Base-by-base conservation (phyloP, 2,329 filamentous ascomycete genomes). In the Fusarium acutatum region DNA sequence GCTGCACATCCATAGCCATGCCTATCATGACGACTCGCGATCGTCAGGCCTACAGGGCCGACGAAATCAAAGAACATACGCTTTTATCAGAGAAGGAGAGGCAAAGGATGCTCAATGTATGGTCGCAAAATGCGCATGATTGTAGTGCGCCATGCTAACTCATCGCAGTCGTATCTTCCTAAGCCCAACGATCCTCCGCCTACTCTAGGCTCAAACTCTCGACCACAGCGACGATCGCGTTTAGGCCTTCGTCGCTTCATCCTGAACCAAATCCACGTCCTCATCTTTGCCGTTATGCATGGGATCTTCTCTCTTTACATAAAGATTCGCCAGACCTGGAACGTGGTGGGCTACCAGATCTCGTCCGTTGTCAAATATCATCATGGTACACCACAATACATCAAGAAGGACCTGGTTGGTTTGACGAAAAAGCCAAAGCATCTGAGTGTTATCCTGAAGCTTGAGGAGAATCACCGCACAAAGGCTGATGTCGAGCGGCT, bases 331-430 rank as follows among this genome's bases (percentile, higher is more conserved):
- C 91, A 94, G 80, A 90, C 91, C 62, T 96, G 94, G 84, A 92
- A 96, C 81, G 89, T 92, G 14, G 88, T 97, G 56, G 86, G 91
- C 75, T 93, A 96, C 81, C 91, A 93, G 67, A 85, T 96, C 72
- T 89, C 94, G 60, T 93, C 94, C 15, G 89, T 98, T 69, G 87
- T 97, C 61, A 95, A 96, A 82, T 96, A 99, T 84, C 97, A 99
- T 84, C 96, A 99, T 82, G 93, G 94, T 59, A 97, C 96, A 2
- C 96, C 96, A 13, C 94, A 97, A 80, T 90, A 97, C 80, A 97
- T 99, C 76, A 91, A 92, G 79, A 92, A 93, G 78, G 96, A 99
- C 83, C 92, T 98, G 32, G 90, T 90, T 81, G 87, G 88, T 15
- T 83, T 99, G 64, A 88, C 86, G 65, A 90, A 92, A 77, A 83